Evolutionary conservation across 805 yeast genomes (phyloP).

Genomic region (Cyberlindnera nakhonratchasimensis): DNA sequence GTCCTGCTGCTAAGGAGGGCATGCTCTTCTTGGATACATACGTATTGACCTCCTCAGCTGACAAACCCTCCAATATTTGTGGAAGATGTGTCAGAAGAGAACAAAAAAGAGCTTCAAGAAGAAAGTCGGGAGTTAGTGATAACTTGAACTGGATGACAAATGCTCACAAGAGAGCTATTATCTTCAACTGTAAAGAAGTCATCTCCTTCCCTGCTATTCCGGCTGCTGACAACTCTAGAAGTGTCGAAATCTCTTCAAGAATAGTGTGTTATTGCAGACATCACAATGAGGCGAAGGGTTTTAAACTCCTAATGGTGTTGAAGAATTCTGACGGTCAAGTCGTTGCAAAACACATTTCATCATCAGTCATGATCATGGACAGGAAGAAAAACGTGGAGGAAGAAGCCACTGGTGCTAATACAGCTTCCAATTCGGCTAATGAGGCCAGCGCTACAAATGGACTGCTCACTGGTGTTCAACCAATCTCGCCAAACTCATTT

Average conservation of each 20-base stretch:
- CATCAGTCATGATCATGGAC: constrained; percentile 89
- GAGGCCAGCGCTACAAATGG: constrained; percentile 14
- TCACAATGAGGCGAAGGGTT: constrained; percentile 86
- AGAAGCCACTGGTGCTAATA: constrained; percentile 13
- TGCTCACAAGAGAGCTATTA: constrained; percentile 75
- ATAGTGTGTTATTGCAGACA: constrained; percentile 96
- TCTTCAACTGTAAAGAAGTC: constrained; percentile 88
- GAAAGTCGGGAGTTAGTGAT: constrained; percentile 77
- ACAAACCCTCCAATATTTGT: constrained; percentile 72
- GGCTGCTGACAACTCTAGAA: constrained; percentile 28
- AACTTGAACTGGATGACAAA: constrained; percentile 74
- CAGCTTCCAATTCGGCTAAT: constrained; percentile 21
- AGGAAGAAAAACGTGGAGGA: constrained; percentile 54
- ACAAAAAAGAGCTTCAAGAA: constrained; percentile 87
- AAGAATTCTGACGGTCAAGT: constrained; percentile 58
- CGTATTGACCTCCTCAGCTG: constrained; percentile 59
- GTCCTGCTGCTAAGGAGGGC: constrained; percentile 47
- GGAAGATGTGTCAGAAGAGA: constrained; percentile 88
- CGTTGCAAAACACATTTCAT: constrained; percentile 67
- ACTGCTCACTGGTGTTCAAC: constrained; percentile 15
- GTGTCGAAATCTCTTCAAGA: constrained; percentile 58
- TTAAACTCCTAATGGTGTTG: constrained; percentile 65
- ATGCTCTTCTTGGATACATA: constrained; percentile 71
- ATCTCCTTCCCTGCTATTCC: constrained; percentile 64
- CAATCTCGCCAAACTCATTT: constrained; percentile 60